Percentiles rank a stretch among this genome's conserved stretches.
Evolutionary conservation across 108 stramenopile genomes (phyloP).

Genomic region (Skeletonema costatum): DNA sequence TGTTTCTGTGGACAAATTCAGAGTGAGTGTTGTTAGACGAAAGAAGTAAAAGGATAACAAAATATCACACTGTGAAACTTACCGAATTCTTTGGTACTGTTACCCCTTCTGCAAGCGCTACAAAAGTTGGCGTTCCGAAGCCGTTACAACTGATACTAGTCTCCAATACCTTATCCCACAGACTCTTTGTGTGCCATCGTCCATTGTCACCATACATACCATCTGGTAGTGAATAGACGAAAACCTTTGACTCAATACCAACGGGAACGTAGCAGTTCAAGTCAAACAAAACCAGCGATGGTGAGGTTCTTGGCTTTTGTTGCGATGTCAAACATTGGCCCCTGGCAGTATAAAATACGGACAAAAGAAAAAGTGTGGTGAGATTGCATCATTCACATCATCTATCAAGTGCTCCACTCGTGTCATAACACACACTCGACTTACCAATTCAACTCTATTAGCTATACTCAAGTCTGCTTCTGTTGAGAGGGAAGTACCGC

Average conservation of each 20-base stretch:
- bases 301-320: not conserved
- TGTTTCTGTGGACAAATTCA: not conserved
- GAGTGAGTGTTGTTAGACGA: not conserved
- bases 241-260: not conserved
- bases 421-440: not conserved
- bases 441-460: not conserved
- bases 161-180: not conserved
- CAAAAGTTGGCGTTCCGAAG: not conserved
- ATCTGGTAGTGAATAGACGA: not conserved
- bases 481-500: not conserved
- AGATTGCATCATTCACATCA: no score
- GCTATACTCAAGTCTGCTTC: not conserved
- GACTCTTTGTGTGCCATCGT: not conserved
- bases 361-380: no score
- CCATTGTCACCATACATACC: not conserved
- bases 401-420: no score
- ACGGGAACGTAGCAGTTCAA: not conserved
- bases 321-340: not conserved
- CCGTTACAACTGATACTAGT: not conserved
- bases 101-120: not conserved
- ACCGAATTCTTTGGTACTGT: not conserved
- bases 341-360: not conserved
- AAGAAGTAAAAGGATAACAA: no score
- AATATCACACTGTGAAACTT: not conserved
- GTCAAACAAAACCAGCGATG: not conserved